Evolutionary conservation across 2,329 filamentous ascomycete species (phyloP), one percentile per base, ranked within the genome.

Genomic region (Ceratocystiopsis sp.): DNA sequence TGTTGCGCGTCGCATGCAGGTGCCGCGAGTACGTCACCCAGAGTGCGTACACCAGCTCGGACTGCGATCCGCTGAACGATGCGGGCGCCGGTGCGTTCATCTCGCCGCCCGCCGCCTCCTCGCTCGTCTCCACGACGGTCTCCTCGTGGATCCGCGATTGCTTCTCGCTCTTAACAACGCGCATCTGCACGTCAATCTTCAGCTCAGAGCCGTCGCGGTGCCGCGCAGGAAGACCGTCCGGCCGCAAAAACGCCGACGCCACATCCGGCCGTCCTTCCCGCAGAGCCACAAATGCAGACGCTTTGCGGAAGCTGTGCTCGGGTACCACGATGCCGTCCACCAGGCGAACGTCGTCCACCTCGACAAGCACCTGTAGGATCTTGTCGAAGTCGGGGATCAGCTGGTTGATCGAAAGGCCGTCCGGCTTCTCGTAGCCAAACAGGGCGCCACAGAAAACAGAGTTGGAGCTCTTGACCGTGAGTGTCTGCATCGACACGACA

Each of bases 1-100:
- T 61, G 42, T 69, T 66, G 47, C 76, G 76, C 35, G 77, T 71
- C 15, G 84, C 81, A 58, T 98, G 91, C 13, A 96, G 69, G 54
- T 95, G 85, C 48, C 87, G 74, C 16, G 89, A 96, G 58, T 96
- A 98, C 1, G 89, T 96, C 51, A 98, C 81, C 91, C 91, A 98
- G 29, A 98, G 64, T 12, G 91, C 91, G 63, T 87, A 96, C 0
- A 96, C 86, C 48, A 93, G 73, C 57, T 95, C 86, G 15, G 78
- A 74, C 48, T 71, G 66, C 4, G 63, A 56, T 32, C 66, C 60
- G 12, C 69, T 59, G n/a, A 72, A 68, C 10, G n/a, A 58, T 54
- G 40, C 5, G 8, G 36, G 13, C 13, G 40, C n/a, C 11, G 43
- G 32, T 33, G 57, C 54, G 21, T 59, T 57, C 47, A 63, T 56